These are phyloP conservation scores for Xylariaceae sp. DNA, from an alignment of 2,329 filamentous ascomycete species.

Conservation along the genomic window DNA sequence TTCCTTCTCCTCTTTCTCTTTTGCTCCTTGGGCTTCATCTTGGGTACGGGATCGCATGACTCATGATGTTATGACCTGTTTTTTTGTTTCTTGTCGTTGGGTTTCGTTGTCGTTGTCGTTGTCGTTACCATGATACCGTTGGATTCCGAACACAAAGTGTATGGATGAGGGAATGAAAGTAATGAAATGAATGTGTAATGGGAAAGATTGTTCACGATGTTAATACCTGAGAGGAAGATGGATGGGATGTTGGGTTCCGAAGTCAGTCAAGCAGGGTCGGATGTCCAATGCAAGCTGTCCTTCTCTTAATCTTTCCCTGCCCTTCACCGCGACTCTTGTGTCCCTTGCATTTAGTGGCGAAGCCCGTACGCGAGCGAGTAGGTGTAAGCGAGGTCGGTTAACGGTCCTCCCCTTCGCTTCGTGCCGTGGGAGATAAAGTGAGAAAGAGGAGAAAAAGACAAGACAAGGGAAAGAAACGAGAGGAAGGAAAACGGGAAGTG, in stretches of 20 bases:
- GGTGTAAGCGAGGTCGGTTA: conserved; percentile 9
- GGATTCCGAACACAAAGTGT: not conserved
- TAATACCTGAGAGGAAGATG: too few species aligned
- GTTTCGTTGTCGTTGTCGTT: not conserved
- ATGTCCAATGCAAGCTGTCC: not conserved
- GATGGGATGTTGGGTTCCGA: too few species aligned
- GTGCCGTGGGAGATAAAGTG: not conserved
- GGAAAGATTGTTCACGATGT: conserved; percentile 1
- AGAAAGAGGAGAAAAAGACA: not conserved
- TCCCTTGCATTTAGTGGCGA: conserved; percentile 10
- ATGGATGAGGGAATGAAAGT: not conserved
- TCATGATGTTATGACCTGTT: conserved; percentile 12
- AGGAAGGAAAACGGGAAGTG: not conserved
- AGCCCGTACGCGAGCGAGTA: conserved; percentile 3
- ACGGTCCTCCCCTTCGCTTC: not conserved
- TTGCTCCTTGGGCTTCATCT: not conserved
- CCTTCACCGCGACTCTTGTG: not conserved
- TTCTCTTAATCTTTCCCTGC: not conserved
- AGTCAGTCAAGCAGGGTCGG: too few species aligned
- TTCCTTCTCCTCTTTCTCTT: not conserved
- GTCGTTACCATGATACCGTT: conserved; percentile 1
- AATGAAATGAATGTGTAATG: not conserved
- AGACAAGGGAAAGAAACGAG: not conserved
- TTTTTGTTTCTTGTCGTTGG: not conserved
- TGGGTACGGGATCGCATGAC: not conserved